phyloP scores from a whole-genome alignment of 768 basidiomycete genomes.

The Boletus fagicola region DNA sequence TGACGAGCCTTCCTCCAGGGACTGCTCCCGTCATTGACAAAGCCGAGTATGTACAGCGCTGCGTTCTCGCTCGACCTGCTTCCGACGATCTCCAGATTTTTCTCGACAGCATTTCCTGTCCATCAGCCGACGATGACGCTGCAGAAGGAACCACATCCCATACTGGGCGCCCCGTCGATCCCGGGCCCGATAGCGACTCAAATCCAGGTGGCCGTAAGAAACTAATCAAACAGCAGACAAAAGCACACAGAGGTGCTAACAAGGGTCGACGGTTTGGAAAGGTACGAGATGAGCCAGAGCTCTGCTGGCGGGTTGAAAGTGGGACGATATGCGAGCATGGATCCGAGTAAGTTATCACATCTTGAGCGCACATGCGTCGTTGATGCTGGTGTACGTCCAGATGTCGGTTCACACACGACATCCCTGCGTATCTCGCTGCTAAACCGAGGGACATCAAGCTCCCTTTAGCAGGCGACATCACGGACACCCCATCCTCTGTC shows the following conservation, averaged over 20 bases:
- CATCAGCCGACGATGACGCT: slow-evolving; percentile 52
- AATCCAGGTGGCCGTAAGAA: slow-evolving; percentile 36
- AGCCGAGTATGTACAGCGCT: slow-evolving; percentile 40
- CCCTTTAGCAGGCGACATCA: slow-evolving; percentile 45
- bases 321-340: slow-evolving; percentile 72
- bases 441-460: slow-evolving; percentile 75
- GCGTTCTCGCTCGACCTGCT: neutral
- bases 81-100: slow-evolving; percentile 39
- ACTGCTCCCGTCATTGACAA: slow-evolving; percentile 39
- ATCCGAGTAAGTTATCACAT: slow-evolving; percentile 44
- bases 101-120: slow-evolving; percentile 26
- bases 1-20: too few relatives aligned
- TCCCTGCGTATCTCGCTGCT: slow-evolving; percentile 67
- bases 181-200: slow-evolving; percentile 34
- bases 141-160: slow-evolving; percentile 58
- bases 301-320: slow-evolving; percentile 79
- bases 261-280: slow-evolving; percentile 79
- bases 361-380: neutral
- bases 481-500: slow-evolving; percentile 52
- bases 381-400: slow-evolving; percentile 33
- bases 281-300: slow-evolving; percentile 72
- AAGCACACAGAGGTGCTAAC: slow-evolving; percentile 76
- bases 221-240: slow-evolving; percentile 63
- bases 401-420: slow-evolving; percentile 80
- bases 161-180: slow-evolving; percentile 20